Percentiles rank a stretch among this genome's conserved stretches.
These are phyloP conservation scores for Cordyceps pruinosa DNA, from an alignment of 2,329 filamentous ascomycete genomes.

Conservation along the genomic window DNA sequence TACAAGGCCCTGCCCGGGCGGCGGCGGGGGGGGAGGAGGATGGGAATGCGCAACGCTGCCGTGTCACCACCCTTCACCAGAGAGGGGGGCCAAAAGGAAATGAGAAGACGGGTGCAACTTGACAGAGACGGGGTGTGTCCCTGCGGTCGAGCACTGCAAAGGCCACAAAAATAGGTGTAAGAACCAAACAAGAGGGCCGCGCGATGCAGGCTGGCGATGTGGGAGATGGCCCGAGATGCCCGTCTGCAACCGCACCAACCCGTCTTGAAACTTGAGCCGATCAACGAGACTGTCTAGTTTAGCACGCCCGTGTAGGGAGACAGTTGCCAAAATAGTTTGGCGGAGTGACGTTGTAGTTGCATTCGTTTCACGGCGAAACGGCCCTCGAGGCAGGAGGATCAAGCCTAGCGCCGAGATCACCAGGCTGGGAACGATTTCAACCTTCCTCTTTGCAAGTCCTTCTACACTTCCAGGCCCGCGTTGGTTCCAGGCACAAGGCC, in stretches of 20 bases:
- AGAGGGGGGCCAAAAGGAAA: background rate
- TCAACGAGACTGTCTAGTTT: background rate
- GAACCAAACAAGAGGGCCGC: background rate
- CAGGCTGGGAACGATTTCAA: too few species aligned
- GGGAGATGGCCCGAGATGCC: background rate
- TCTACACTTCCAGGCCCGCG: background rate
- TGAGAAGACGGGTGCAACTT: background rate
- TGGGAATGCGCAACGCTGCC: too few species aligned
- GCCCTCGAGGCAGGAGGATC: background rate
- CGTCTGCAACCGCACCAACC: constrained; percentile 4
- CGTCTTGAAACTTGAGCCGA: background rate
- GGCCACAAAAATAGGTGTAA: background rate
- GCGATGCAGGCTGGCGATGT: background rate
- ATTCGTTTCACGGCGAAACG: background rate
- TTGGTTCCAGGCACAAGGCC: background rate
- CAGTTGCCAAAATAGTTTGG: background rate
- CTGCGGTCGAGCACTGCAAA: too few species aligned
- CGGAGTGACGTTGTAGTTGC: background rate
- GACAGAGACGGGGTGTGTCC: background rate
- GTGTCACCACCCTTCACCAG: background rate
- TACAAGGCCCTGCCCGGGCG: too few species aligned
- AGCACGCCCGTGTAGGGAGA: too few species aligned
- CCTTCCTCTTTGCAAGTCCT: background rate
- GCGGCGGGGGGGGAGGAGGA: too few species aligned
- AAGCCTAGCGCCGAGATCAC: background rate